Conservation (phyloP, 2,329 filamentous ascomycete species). For the Sporothrix euskadiensis region DNA sequence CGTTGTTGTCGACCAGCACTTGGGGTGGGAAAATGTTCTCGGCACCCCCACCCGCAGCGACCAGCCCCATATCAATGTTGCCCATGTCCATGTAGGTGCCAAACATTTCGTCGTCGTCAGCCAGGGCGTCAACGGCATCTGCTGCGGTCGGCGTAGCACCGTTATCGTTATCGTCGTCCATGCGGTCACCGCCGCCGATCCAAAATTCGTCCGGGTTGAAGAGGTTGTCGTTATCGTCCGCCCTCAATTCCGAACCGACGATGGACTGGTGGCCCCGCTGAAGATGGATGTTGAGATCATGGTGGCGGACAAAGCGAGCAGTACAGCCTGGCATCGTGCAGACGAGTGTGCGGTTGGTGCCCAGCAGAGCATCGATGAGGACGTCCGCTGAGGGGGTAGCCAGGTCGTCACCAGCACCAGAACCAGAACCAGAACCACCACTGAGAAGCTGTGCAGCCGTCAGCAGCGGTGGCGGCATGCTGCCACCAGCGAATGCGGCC, state of each 20-base stretch:
- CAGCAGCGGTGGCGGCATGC: not conserved
- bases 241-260: not conserved
- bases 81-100: slow-evolving; percentile 21
- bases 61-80: not conserved
- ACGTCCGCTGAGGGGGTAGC: slow-evolving; percentile 37
- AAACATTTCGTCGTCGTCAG: slow-evolving; percentile 23
- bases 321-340: slow-evolving; percentile 49
- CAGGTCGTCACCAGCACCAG: slow-evolving; percentile 38
- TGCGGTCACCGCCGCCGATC: slow-evolving; percentile 26
- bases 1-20: slow-evolving; percentile 9
- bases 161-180: not conserved
- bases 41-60: not conserved
- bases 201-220: slow-evolving; percentile 28
- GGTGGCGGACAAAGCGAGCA: slow-evolving; percentile 51
- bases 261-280: slow-evolving; percentile 36
- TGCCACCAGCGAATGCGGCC: not conserved
- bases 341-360: slow-evolving; percentile 46
- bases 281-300: slow-evolving; percentile 53
- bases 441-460: slow-evolving; percentile 30
- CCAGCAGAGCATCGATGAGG: slow-evolving; percentile 39
- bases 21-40: not conserved
- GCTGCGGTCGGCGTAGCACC: not conserved
- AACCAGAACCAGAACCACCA: too few species aligned
- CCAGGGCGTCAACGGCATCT: not conserved
- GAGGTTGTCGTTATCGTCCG: not conserved